These are phyloP conservation scores for Malassezia globosa DNA, from an alignment of 1,284 basidiomycete genomes.

Conservation along the genomic window DNA sequence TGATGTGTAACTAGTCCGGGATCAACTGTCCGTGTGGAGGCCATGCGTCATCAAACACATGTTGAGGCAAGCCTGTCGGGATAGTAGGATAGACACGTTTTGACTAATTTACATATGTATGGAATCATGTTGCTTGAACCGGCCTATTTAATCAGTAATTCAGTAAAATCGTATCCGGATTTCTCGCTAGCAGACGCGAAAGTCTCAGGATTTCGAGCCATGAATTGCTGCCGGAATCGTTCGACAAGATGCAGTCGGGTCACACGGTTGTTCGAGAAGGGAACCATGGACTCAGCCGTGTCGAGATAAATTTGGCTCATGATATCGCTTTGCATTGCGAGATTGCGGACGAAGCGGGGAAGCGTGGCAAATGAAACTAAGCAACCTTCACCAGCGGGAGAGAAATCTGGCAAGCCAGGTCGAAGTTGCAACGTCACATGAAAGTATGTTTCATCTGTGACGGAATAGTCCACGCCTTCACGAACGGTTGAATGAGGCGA, in stretches of 20 bases:
- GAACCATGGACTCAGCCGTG: conserved; percentile 40
- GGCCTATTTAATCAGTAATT: conserved; percentile 9
- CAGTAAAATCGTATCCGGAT: conserved; percentile 28
- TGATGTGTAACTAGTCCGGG: too few species aligned
- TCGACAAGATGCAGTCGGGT: conserved; percentile 28
- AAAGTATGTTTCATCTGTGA: conserved; percentile 39
- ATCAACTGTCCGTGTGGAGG: too few species aligned
- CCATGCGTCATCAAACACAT: too few species aligned
- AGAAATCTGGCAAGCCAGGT: conserved; percentile 38
- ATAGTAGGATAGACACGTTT: too few species aligned
- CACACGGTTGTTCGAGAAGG: conserved; percentile 41
- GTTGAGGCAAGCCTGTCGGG: too few species aligned
- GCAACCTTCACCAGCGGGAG: conserved; percentile 40
- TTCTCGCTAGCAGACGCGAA: not conserved
- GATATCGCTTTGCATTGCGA: conserved; percentile 40
- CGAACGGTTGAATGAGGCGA: conserved; percentile 39
- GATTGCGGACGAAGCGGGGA: conserved; percentile 35
- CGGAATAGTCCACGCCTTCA: conserved; percentile 34
- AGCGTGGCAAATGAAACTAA: conserved; percentile 34
- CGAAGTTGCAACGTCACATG: conserved; percentile 41
- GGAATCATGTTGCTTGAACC: too few species aligned
- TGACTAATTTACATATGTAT: too few species aligned
- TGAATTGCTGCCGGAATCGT: conserved; percentile 13
- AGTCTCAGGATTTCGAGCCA: not conserved
- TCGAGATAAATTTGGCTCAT: conserved; percentile 43